phyloP scores from a whole-genome alignment of 106 monocot genomes.

The Platanthera guangdongensis region DNA sequence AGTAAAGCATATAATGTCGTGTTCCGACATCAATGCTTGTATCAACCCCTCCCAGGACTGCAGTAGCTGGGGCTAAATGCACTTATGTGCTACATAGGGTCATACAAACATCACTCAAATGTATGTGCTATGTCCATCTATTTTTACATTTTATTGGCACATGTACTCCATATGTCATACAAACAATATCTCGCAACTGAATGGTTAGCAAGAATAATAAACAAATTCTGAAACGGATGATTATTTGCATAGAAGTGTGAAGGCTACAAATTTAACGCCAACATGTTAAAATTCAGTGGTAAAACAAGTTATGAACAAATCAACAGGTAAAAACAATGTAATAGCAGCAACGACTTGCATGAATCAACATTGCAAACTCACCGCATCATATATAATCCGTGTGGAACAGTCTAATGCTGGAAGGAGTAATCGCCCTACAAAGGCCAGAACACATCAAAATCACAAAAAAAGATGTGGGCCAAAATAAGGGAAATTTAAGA shows the following conservation, averaged over 20 bases:
- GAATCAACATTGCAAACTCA: constrained; percentile 6
- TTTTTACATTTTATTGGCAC: background rate
- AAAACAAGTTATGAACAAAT: constrained; percentile 1
- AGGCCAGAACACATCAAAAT: background rate
- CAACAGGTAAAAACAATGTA: background rate
- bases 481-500: background rate
- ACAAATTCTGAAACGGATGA: background rate
- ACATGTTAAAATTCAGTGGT: background rate
- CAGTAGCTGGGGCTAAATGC: too few species aligned
- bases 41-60: too few species aligned
- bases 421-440: constrained; percentile 23
- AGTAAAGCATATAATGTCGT: too few species aligned
- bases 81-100: too few species aligned
- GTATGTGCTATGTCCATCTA: too few species aligned
- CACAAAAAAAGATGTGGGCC: too few species aligned
- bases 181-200: background rate
- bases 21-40: too few species aligned
- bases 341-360: background rate
- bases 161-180: background rate
- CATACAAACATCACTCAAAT: too few species aligned
- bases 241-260: background rate
- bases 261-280: background rate
- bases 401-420: constrained; percentile 16
- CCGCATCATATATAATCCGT: constrained; percentile 23
- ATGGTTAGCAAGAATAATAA: background rate